Evolutionary conservation across 495 filamentous ascomycete genomes (phyloP).

Genomic region (Penicillium psychrofluorescens): DNA sequence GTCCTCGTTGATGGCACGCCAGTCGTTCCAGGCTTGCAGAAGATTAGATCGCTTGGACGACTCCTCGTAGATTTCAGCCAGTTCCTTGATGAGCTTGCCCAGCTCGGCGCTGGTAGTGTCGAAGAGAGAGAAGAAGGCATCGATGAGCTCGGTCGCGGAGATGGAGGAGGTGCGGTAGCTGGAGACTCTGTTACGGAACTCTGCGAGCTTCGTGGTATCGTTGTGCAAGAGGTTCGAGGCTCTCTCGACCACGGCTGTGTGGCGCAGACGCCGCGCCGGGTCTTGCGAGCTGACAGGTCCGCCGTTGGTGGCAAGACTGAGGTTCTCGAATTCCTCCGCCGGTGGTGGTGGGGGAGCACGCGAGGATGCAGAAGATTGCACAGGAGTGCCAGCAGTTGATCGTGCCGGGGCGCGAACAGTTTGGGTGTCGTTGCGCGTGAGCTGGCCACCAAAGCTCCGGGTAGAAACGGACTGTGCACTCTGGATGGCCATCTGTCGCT

Average conservation of each 20-base stretch:
- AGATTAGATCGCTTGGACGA: slow-evolving; percentile 62
- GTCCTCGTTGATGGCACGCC: slow-evolving; percentile 92
- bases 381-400: slow-evolving; percentile 28
- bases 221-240: slow-evolving; percentile 73
- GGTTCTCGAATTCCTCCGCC: slow-evolving; percentile 24
- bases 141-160: slow-evolving; percentile 67
- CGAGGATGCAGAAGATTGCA: slow-evolving; percentile 30
- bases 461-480: slow-evolving; percentile 71
- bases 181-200: slow-evolving; percentile 74
- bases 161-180: slow-evolving; percentile 60
- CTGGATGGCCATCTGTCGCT: slow-evolving; percentile 86
- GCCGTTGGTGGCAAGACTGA: slow-evolving; percentile 25
- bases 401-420: slow-evolving; percentile 36
- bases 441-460: slow-evolving; percentile 74
- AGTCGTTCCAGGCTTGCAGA: slow-evolving; percentile 82
- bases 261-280: slow-evolving; percentile 67
- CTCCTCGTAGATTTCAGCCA: slow-evolving; percentile 89
- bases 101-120: slow-evolving; percentile 71
- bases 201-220: slow-evolving; percentile 58
- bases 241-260: slow-evolving; percentile 72
- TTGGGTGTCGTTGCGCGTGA: slow-evolving; percentile 51
- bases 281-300: slow-evolving; percentile 57
- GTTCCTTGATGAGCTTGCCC: slow-evolving; percentile 83
- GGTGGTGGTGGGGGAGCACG: slow-evolving; percentile 28
- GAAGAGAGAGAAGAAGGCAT: slow-evolving; percentile 75